Conservation (phyloP, 768 basidiomycete genomes). For the Brasilioporus rufonigricans region DNA sequence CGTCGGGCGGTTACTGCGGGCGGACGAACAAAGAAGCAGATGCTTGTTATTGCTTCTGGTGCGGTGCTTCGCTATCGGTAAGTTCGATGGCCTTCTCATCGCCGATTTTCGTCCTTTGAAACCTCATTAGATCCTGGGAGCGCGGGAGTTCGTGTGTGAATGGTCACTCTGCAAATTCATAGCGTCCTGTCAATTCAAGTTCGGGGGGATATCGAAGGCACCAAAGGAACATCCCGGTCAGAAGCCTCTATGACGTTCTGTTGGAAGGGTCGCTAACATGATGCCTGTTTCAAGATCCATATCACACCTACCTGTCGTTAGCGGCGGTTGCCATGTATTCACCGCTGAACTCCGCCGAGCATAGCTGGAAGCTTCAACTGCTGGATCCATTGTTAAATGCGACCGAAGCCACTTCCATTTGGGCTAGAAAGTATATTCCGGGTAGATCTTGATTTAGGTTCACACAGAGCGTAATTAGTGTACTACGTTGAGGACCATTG, state of each 20-base stretch:
- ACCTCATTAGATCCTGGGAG: constrained; percentile 62
- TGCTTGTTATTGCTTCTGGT: constrained; percentile 98
- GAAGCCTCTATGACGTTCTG: constrained; percentile 5
- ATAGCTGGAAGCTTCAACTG: constrained; percentile 54
- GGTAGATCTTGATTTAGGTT: constrained; percentile 13
- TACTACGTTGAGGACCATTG: no score
- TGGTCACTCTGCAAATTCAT: constrained; percentile 61
- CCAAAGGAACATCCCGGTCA: constrained; percentile 78
- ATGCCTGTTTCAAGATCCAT: constrained; percentile 64
- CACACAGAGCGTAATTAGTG: neutral
- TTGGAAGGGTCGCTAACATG: constrained; percentile 6
- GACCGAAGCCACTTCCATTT: constrained; percentile 57
- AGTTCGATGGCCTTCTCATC: constrained; percentile 17
- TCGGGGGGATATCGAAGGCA: constrained; percentile 85
- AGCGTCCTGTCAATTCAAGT: constrained; percentile 76
- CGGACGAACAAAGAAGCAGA: constrained; percentile 86
- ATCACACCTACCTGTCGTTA: constrained; percentile 90
- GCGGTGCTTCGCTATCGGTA: constrained; percentile 76
- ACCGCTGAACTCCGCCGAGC: constrained; percentile 32
- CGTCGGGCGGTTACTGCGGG: constrained; percentile 80
- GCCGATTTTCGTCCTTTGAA: neutral
- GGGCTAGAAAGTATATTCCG: constrained; percentile 64
- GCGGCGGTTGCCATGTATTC: constrained; percentile 75
- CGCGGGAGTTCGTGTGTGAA: constrained; percentile 53
- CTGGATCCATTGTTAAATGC: constrained; percentile 76